These are phyloP conservation scores for Lagenidium sp. DNA, from an alignment of 352 stramenopile genomes.

Conservation along the genomic window DNA sequence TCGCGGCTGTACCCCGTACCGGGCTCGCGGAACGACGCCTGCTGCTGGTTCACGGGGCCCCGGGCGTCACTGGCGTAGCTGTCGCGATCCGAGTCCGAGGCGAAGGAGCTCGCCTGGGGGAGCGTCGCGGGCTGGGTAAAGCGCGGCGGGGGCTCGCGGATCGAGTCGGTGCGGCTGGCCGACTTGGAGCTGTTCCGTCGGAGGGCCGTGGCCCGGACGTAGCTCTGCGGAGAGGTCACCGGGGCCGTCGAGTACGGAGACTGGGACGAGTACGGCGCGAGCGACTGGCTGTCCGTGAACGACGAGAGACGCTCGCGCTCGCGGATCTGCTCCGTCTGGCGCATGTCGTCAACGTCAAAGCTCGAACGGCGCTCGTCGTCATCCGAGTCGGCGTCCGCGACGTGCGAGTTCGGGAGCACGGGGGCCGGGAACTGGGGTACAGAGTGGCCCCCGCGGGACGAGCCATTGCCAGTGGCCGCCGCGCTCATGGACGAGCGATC, in stretches of 20 bases:
- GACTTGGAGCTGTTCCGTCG: constrained; percentile 32
- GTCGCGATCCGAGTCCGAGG: constrained; percentile 12
- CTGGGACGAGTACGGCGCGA: constrained; percentile 9
- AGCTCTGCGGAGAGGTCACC: constrained; percentile 69
- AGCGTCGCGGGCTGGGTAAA: background rate
- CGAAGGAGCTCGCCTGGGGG: constrained; percentile 4
- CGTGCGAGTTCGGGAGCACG: constrained; percentile 20
- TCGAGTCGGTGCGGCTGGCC: constrained; percentile 1
- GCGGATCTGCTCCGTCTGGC: constrained; percentile 40
- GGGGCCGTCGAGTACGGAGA: constrained; percentile 23
- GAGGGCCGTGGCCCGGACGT: constrained; percentile 58
- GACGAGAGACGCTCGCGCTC: constrained; percentile 35
- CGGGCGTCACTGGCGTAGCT: constrained; percentile 10
- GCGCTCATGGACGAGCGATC: constrained; percentile 3
- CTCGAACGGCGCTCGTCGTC: constrained; percentile 48
- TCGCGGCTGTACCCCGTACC: constrained; percentile 55
- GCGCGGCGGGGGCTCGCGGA: constrained; percentile 8
- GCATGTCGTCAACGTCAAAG: constrained; percentile 81
- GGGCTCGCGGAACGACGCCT: constrained; percentile 35
- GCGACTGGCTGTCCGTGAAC: constrained; percentile 4
- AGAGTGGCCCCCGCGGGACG: no score
- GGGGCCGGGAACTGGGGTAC: constrained; percentile 27
- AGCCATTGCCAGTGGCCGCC: constrained; percentile 6
- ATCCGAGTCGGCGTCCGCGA: constrained; percentile 20
- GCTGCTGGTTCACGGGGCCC: constrained; percentile 7